These are phyloP conservation scores for Falciphora oryzae DNA, from an alignment of 2,329 filamentous ascomycete species.

Conservation along the genomic window DNA sequence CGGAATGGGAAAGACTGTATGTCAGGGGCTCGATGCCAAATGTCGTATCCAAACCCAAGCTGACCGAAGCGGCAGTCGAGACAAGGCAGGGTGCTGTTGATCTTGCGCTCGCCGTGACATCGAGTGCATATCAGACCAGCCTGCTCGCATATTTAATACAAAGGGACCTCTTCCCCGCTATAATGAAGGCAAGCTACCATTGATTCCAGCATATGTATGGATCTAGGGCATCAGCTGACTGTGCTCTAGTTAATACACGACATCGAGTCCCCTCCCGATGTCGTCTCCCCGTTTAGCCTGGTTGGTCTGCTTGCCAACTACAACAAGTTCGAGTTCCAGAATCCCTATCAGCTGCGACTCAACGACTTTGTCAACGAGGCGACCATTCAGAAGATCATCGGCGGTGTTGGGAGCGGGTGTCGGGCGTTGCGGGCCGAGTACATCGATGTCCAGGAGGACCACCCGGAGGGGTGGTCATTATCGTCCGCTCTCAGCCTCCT, in stretches of 20 bases:
- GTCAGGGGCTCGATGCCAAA: slow-evolving; percentile 24
- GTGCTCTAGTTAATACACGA: slow-evolving; percentile 66
- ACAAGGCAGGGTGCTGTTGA: slow-evolving; percentile 74
- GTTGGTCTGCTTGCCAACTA: slow-evolving; percentile 90
- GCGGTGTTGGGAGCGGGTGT: slow-evolving; percentile 69
- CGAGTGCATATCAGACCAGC: slow-evolving; percentile 93
- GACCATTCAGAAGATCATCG: slow-evolving; percentile 76
- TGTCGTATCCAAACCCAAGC: background rate
- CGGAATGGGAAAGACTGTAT: slow-evolving; percentile 66
- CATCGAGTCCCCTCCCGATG: slow-evolving; percentile 55
- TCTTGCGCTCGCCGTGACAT: slow-evolving; percentile 75
- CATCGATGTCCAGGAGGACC: slow-evolving; percentile 79
- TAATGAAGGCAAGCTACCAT: slow-evolving; percentile 70
- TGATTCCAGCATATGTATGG: too few relatives aligned
- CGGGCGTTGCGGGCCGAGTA: slow-evolving; percentile 66
- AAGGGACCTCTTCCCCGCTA: slow-evolving; percentile 83
- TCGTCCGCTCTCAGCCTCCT: slow-evolving; percentile 77
- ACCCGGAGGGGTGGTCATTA: slow-evolving; percentile 84
- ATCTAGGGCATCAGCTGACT: background rate
- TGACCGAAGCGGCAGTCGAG: slow-evolving; percentile 45
- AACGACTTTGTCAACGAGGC: slow-evolving; percentile 94
- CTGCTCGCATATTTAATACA: slow-evolving; percentile 93
- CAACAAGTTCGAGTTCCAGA: slow-evolving; percentile 99
- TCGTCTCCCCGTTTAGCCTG: slow-evolving; percentile 72
- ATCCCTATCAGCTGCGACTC: slow-evolving; percentile 85